phyloP scores from a whole-genome alignment of 306 rosid species.

The Alnus glutinosa region DNA sequence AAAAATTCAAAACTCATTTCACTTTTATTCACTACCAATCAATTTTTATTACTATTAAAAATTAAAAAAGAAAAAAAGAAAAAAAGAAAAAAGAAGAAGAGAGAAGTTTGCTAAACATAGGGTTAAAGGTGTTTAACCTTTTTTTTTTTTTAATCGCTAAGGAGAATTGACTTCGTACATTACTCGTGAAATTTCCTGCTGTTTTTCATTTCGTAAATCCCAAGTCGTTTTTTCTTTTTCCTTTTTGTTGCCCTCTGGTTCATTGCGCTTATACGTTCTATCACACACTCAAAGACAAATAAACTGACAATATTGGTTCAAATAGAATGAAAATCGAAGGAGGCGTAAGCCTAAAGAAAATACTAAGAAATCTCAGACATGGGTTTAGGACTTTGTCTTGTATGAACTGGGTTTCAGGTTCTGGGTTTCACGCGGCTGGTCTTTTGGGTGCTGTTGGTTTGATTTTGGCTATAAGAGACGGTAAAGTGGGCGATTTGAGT shows the following conservation, averaged over 20 bases:
- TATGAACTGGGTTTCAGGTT: slow-evolving; percentile 30
- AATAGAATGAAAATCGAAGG: slow-evolving; percentile 34
- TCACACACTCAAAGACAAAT: background rate
- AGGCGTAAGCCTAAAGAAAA: slow-evolving; percentile 19
- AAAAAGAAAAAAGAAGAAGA: too few relatives aligned
- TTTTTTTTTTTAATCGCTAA: too few relatives aligned
- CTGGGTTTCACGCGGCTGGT: slow-evolving; percentile 43
- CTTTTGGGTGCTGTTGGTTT: slow-evolving; percentile 51
- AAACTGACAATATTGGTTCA: background rate
- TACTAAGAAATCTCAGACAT: slow-evolving; percentile 35
- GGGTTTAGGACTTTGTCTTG: slow-evolving; percentile 27
- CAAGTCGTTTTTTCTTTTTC: background rate
- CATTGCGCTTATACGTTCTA: background rate
- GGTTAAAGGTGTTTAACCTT: too few relatives aligned
- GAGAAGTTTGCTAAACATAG: too few relatives aligned
- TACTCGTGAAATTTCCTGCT: too few relatives aligned
- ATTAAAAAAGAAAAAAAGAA: too few relatives aligned
- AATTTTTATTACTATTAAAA: too few relatives aligned
- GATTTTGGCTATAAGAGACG: slow-evolving; percentile 42
- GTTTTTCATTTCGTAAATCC: background rate
- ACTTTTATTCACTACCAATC: too few relatives aligned
- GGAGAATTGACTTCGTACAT: too few relatives aligned
- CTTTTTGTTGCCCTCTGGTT: background rate
- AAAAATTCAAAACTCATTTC: too few relatives aligned
- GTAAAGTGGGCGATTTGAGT: slow-evolving; percentile 35